Evolutionary conservation across 31 red algal species (phyloP), one percentile per base, ranked within the genome.

Genomic region (Porphyra umbilicalis): DNA sequence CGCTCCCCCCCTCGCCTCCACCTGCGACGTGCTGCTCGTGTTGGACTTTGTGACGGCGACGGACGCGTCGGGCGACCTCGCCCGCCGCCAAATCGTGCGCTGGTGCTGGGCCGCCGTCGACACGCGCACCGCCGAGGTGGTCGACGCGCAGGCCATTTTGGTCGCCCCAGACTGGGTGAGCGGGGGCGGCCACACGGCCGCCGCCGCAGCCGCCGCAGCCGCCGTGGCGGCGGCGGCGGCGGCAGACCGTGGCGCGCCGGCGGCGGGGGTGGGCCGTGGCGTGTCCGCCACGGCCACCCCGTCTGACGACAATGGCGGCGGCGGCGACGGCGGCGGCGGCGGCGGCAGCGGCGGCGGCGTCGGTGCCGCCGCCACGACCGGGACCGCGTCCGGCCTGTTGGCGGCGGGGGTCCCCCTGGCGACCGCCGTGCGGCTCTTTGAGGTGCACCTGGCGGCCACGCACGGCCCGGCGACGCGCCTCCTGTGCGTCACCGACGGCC

Each of bases 401-500:
- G 57, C 25, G 4, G 30, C 25, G 6, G 57, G 57, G 6, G 8
- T 71, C 0, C 57, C 57, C 6, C 16, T 71, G 57, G 57, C 57
- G 57, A 29, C 57, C 8, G 57, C 57, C 4, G 57, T 71, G 5
- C 57, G 57, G 25, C 57, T 71, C 4, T 71, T 71, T 29, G 57
- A 71, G 20, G 7, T 29, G 25, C 57, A 29, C 57, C 6, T 71
- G 4, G 57, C 57, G 57, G 57, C 57, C 14, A 29, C 30, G 25
- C 57, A 71, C 16, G n/a, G n/a, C n/a, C n/a, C n/a, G n/a, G n/a
- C n/a, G n/a, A 25, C 57, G 10, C 10, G 57, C 57, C 25, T 71
- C 2, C 7, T 71, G 25, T 71, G 57, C 30, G 57, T 93, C 8
- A 92, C 94, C 2, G 92, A 96, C 75, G 88, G 90, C 0, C 90